Base-by-base conservation (phyloP, 2,329 filamentous ascomycete genomes). In the Aspergillus novofumigatus region DNA sequence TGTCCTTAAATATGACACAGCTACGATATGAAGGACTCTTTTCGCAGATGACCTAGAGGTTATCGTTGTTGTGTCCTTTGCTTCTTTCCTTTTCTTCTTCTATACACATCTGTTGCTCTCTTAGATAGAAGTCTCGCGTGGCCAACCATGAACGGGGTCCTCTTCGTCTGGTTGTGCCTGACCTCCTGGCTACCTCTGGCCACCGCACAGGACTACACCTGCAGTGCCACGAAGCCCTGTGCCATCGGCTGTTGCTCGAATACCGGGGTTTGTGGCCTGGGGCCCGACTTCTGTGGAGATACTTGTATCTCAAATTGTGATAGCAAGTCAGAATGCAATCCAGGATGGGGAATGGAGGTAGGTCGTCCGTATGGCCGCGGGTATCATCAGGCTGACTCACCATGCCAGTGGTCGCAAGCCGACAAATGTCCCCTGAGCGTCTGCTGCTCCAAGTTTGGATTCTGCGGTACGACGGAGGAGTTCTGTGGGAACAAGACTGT, bases 401-500 rank as follows among this genome's bases (percentile, higher is more conserved):
- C 9, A 1, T 14, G n/a, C 14, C 41, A 42, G 41, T 42, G 41
- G 41, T 42, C 41, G 11, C 14, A 50, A 8, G 23, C 55, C 7
- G 45, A 41, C 10, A 52, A 17, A 14, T 57, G 55, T 47, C 47
- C 47, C 20, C 25, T 57, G 25, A 53, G 54, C 26, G 51, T 51
- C 10, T 57, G 55, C 51, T 57, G 55, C 41, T 51, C 45, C 21
- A 53, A 57, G 20, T 53, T 51, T 32, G 55, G 51, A 21, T 57
- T 57, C 38, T 57, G 55, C 11, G 55, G 55, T 14, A 55, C 49
- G 28, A 55, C 53, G 1, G 21, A 53, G n/a, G 53, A 59, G 21
- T 59, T 53, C n/a, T 59, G 58, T 29, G 58, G 58, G n/a, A 25
- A 29, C 11, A 53, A 59, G 29, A 53, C 42, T 17, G 52, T 57